Evolutionary conservation across 352 stramenopile species (phyloP).

Genomic region (Phytophthora podocarpi): DNA sequence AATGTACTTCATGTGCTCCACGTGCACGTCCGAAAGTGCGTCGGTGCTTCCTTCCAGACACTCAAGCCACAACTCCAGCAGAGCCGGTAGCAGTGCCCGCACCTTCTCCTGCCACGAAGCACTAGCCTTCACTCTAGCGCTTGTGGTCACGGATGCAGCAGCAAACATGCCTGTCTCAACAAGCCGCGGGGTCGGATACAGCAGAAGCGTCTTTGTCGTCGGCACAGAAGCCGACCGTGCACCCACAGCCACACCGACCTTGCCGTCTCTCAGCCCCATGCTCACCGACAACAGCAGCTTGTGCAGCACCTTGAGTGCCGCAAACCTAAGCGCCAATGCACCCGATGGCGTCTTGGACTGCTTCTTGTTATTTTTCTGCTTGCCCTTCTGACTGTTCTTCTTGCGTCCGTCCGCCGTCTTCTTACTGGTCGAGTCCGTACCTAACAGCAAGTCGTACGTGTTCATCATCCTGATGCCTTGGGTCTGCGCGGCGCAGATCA

Average conservation of each 20-base stretch:
- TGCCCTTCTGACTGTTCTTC: constrained; percentile 22
- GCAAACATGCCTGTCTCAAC: constrained; percentile 39
- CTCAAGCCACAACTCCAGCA: constrained; percentile 83
- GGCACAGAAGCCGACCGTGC: constrained; percentile 24
- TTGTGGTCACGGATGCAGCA: constrained; percentile 17
- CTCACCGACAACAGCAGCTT: constrained; percentile 65
- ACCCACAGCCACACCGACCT: background rate
- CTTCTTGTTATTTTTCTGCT: constrained; percentile 45
- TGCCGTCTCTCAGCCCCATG: background rate
- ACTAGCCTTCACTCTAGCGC: constrained; percentile 14
- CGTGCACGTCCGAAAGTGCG: constrained; percentile 58
- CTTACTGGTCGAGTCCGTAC: constrained; percentile 17
- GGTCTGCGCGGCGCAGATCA: constrained; percentile 63
- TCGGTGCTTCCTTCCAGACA: constrained; percentile 62
- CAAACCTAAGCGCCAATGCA: constrained; percentile 60
- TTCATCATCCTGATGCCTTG: constrained; percentile 84
- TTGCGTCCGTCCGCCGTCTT: constrained; percentile 13
- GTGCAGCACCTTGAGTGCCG: constrained; percentile 68
- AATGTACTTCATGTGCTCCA: constrained; percentile 81
- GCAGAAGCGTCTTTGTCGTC: constrained; percentile 49
- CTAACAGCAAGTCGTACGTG: constrained; percentile 66
- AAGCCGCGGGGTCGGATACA: constrained; percentile 53
- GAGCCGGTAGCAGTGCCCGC: constrained; percentile 50
- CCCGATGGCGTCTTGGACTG: constrained; percentile 46
- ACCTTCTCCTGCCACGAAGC: constrained; percentile 81